A percentile compares a stretch with the other conserved stretches of the same genome.
Evolutionary conservation across 1,284 basidiomycete genomes (phyloP).

Genomic region (Limonomyces culmigenus): DNA sequence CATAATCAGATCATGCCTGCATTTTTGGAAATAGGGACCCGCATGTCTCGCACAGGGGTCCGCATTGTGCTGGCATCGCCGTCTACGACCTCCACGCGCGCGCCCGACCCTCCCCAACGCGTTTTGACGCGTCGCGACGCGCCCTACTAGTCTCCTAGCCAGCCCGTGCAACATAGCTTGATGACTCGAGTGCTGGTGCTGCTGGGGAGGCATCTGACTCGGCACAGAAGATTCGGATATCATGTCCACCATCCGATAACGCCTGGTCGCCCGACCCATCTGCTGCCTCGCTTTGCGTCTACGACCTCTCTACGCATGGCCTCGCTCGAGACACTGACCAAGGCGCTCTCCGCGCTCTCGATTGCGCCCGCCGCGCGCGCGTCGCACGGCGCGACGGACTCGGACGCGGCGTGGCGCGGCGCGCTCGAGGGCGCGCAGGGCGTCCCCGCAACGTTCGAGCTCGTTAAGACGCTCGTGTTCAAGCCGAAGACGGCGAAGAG

Average conservation of each 20-base stretch:
- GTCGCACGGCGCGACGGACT: conserved; percentile 36
- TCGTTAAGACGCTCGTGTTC: conserved; percentile 76
- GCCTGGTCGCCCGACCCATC: background rate
- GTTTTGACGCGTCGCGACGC: no score
- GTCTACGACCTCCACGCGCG: no score
- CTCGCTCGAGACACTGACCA: conserved; percentile 13
- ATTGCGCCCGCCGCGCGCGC: conserved; percentile 34
- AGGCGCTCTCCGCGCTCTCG: conserved; percentile 30
- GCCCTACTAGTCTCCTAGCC: no score
- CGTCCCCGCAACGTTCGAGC: conserved; percentile 42
- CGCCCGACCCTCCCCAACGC: no score
- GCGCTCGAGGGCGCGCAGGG: conserved; percentile 30
- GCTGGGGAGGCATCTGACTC: no score
- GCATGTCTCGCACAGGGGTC: no score
- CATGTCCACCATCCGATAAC: background rate
- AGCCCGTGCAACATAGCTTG: no score
- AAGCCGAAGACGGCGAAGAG: conserved; percentile 87
- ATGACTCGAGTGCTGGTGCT: no score
- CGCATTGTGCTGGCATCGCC: no score
- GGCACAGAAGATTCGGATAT: no score
- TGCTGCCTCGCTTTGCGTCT: background rate
- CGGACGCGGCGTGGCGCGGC: conserved; percentile 54
- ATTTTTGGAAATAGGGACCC: no score
- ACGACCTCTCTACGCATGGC: conserved; percentile 11
- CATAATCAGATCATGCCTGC: no score